Evolutionary conservation across 345 rosid species (phyloP).

Genomic region (Brassica nigra): DNA sequence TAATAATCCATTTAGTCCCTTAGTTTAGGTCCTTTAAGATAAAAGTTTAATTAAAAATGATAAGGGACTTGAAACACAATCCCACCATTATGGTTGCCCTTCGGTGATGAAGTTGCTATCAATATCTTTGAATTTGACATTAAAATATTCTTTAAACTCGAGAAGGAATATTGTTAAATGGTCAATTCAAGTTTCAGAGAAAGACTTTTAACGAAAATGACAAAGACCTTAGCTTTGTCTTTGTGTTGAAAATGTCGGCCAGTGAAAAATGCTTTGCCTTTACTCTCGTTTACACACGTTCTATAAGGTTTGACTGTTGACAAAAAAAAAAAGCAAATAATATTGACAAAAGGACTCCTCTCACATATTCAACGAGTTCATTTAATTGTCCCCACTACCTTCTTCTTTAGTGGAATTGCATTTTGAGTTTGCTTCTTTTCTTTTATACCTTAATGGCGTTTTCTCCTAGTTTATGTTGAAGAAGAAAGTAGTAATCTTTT

Average conservation of each 20-base stretch:
- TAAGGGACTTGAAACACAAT: too few relatives aligned
- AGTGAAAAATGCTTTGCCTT: neutral
- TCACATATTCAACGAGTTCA: neutral
- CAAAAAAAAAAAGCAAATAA: neutral
- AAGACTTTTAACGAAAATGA: neutral
- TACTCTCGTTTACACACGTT: neutral
- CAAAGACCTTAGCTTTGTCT: neutral
- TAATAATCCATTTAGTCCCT: too few relatives aligned
- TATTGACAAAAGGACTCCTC: neutral
- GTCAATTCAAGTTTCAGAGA: neutral
- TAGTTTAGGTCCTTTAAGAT: too few relatives aligned
- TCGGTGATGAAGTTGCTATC: too few relatives aligned
- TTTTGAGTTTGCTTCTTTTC: constrained; percentile 21
- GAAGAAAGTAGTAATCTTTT: neutral
- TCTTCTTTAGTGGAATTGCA: neutral
- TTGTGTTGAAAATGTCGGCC: neutral
- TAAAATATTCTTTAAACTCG: too few relatives aligned
- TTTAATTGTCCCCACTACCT: neutral
- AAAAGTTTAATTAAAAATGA: too few relatives aligned
- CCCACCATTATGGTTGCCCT: too few relatives aligned
- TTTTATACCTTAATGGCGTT: neutral
- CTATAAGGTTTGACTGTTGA: neutral
- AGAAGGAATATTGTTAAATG: neutral
- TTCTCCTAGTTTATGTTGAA: neutral
- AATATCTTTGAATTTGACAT: too few relatives aligned